Base-by-base conservation (phyloP, 208 protist genomes). In the Angomonas deanei region DNA sequence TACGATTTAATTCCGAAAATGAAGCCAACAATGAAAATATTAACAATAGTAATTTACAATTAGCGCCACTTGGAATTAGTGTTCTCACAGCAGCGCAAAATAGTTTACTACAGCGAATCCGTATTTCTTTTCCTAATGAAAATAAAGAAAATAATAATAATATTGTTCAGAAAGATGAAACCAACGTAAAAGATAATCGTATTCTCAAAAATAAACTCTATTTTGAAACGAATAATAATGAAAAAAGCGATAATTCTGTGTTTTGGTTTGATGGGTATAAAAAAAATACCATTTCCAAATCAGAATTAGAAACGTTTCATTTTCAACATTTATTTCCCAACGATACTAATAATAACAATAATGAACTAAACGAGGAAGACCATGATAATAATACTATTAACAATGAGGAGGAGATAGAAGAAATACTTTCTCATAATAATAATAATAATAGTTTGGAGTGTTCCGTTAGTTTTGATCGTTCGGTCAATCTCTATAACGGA, bases 271-370 rank as follows among this genome's bases (percentile, higher is more conserved):
- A 42, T 42, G 36, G 36, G 36, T 42, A 42, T 42, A 42, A 42
- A 15, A 8, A 15, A 8, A 42, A n/a, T 42, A 42, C 11, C 36
- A 8, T 42, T 42, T 42, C 36, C 15, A 8, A 8, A 42, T 8
- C 8, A 8, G 36, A 8, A n/a, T 8, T 42, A 15, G 15, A 15
- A 15, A 15, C 8, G 36, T 8, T 15, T 8, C 11, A 15, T n/a
- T 15, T 42, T 8, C 15, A n/a, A 15, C 36, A 42, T 42, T 42
- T 42, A 42, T 42, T 42, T 42, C 36, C 36, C 36, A 42, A 53
- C 47, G 19, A 53, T 53, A 53, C 13, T 26, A 53, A 53, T 53
- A 53, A 53, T n/a, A 53, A 53, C 19, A 53, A 53, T 53, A 53
- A 24, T 53, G 19, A 17, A 42, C 11, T 15, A 8, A 15, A 42